Evolutionary conservation across 495 filamentous ascomycete genomes (phyloP), one percentile per base, ranked within the genome.

Genomic region (Podospora fimiseda): DNA sequence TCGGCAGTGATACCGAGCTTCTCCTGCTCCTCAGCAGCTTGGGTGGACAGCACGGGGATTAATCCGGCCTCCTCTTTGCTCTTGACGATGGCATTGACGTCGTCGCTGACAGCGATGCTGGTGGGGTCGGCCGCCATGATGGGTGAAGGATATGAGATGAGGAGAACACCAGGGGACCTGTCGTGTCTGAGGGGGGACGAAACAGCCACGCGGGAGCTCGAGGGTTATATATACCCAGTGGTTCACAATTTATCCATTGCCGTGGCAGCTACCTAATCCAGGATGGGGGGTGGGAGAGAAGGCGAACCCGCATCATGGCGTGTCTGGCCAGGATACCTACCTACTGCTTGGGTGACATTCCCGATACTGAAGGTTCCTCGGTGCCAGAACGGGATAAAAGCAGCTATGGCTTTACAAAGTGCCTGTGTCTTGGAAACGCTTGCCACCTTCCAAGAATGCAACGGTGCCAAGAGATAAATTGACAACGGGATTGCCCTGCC

Each of bases 361-460:
- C 27, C 27, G 27, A 33, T 33, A 33, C 11, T 11, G 27, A n/a
- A 18, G 24, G 19, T 33, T 33, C 27, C 27, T 33, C 27, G 27
- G 27, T 33, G 27, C 11, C 27, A 33, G 27, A 11, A 33, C 27
- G 5, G 27, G 27, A 33, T 5, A n/a, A n/a, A n/a, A n/a, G n/a
- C n/a, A n/a, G n/a, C n/a, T n/a, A n/a, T n/a, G 45, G 19, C 42
- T 59, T 51, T 51, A 51, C 51, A 51, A 59, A 59, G 51, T 54
- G 51, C 27, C 42, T 53, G 15, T 42, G 51, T 21, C 39, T 48
- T 50, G 48, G 46, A 51, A 51, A 24, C 3, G n/a, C 51, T 55
- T 59, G 47, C 20, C 56, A 59, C 56, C 56, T 59, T 59, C 56
- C 56, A 24, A 59, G 41, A 59, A 42, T 11, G 56, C 43, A 59